A percentile compares a stretch with the other conserved stretches of the same genome.
phyloP scores from a whole-genome alignment of 306 rosid genomes.

The Neltuma alba region DNA sequence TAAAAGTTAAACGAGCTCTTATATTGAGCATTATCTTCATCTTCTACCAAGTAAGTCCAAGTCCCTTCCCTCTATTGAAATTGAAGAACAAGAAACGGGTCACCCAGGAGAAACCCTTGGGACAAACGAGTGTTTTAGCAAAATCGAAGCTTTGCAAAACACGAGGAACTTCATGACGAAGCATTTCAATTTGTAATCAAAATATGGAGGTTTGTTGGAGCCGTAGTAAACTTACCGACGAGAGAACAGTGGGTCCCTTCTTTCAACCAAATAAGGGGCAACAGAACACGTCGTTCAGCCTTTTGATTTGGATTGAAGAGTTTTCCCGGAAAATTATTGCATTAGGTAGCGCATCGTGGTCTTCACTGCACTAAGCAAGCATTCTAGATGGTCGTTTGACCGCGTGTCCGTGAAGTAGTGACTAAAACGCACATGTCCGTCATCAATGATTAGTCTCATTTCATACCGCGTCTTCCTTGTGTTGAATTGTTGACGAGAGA shows the following conservation, averaged over 20 bases:
- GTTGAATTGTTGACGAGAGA: too few species aligned
- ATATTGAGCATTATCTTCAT: slow-evolving; percentile 40
- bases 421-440: too few species aligned
- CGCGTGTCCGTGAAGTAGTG: too few species aligned
- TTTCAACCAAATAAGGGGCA: slow-evolving; percentile 52
- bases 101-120: slow-evolving; percentile 2
- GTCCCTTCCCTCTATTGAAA: not conserved
- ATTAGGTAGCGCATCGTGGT: not conserved
- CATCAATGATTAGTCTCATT: too few species aligned
- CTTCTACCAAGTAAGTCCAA: slow-evolving; percentile 34
- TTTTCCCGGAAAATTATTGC: not conserved
- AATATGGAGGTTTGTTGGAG: not conserved
- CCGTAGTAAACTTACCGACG: slow-evolving; percentile 3
- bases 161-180: too few species aligned
- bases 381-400: too few species aligned
- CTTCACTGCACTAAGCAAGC: not conserved
- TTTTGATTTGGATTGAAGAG: not conserved
- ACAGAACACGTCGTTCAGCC: slow-evolving; percentile 46
- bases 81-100: not conserved
- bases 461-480: too few species aligned
- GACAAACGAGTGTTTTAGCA: not conserved
- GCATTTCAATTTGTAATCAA: not conserved
- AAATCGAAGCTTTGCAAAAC: not conserved
- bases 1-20: too few species aligned
- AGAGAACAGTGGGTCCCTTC: slow-evolving; percentile 30